Percentiles rank a stretch among this genome's conserved stretches.
These are phyloP conservation scores for Stagonosporopsis vannaccii DNA, from an alignment of 2,329 filamentous ascomycete species.

Conservation along the genomic window DNA sequence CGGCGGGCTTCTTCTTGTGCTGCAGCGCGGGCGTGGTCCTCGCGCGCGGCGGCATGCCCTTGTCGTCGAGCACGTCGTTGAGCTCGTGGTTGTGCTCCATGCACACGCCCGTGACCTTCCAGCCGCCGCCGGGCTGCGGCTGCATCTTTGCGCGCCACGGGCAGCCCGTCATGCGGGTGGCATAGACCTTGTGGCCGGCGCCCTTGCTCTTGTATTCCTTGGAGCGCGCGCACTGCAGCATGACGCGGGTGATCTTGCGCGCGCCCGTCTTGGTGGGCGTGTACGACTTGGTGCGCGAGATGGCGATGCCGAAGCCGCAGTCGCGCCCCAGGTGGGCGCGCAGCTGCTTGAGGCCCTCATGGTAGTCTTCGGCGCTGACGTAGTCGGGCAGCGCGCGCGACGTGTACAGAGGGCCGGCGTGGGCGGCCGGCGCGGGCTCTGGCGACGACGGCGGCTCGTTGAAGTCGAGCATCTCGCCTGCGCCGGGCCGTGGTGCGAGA, in stretches of 20 bases:
- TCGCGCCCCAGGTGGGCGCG: conserved; percentile 21
- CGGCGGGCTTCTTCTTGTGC: not conserved
- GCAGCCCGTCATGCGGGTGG: conserved; percentile 22
- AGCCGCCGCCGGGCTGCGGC: conserved; percentile 19
- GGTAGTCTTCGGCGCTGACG: conserved; percentile 21
- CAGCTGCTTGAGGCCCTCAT: conserved; percentile 24
- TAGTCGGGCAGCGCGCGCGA: conserved; percentile 18
- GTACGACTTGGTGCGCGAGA: conserved; percentile 24
- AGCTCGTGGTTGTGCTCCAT: conserved; percentile 21
- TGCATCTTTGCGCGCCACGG: conserved; percentile 23
- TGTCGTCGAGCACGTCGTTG: conserved; percentile 19
- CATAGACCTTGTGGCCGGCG: conserved; percentile 16
- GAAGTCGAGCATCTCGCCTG: conserved; percentile 12
- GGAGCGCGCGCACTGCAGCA: conserved; percentile 22
- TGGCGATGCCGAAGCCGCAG: conserved; percentile 23
- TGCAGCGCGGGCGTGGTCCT: conserved; percentile 4
- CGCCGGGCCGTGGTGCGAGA: conserved; percentile 14
- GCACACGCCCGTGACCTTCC: conserved; percentile 17
- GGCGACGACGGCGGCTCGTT: conserved; percentile 15
- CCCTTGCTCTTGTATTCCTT: conserved; percentile 25
- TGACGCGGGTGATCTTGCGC: conserved; percentile 20
- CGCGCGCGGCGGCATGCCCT: conserved; percentile 23
- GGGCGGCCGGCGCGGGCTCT: not conserved
- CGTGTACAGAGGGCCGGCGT: conserved; percentile 9
- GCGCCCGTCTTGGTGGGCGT: conserved; percentile 19